Base-by-base conservation (phyloP, 2,329 filamentous ascomycete genomes). In the Bipolaris victoriae region DNA sequence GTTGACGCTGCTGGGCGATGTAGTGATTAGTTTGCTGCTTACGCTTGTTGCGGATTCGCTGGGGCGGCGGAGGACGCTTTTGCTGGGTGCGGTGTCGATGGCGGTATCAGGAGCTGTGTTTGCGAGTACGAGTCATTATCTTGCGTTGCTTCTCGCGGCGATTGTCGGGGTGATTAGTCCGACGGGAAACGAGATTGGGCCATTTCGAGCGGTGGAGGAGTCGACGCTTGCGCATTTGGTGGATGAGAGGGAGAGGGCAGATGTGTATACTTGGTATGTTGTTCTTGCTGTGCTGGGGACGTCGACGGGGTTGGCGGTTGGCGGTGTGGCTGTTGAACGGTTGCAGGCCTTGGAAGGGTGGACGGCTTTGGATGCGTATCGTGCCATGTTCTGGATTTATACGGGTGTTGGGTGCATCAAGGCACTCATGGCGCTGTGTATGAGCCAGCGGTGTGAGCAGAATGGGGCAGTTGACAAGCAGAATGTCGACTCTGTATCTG, bases 341-440 rank as follows among this genome's bases (percentile, higher is more conserved):
- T 55, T 79, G 20, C 65, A 74, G 20, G 58, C 60, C 0, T 49
- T 61, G 18, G 55, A 62, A 5, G 75, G 75, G 2, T 80, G 77
- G 76, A 72, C 63, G 2, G 69, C 73, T 29, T 50, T 77, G 26
- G 73, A 73, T 31, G 73, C 77, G 0, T 81, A 77, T 44, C 73
- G 76, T 2, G 58, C 73, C 0, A 67, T 81, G 2, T 82, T 81
- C 61, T 77, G 74, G 71, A 58, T 77, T 1, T 82, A 82, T 58
- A 78, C 77, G 2, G 64, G 66, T 1, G 68, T 80, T 3, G 80
- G 79, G 0, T 56, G 73, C 15, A 33, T 77, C 49, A 81, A 80
- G 55, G 72, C 72, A 3, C 26, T 68, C 1, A 62, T 79, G 63
- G 76, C 75, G 1, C 43, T 79, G n/a, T 65, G 76, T 7, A 57